Evolutionary conservation across 257 asterid genomes (phyloP), one percentile per base, ranked within the genome.

Genomic region (Craterostigma plantagineum): DNA sequence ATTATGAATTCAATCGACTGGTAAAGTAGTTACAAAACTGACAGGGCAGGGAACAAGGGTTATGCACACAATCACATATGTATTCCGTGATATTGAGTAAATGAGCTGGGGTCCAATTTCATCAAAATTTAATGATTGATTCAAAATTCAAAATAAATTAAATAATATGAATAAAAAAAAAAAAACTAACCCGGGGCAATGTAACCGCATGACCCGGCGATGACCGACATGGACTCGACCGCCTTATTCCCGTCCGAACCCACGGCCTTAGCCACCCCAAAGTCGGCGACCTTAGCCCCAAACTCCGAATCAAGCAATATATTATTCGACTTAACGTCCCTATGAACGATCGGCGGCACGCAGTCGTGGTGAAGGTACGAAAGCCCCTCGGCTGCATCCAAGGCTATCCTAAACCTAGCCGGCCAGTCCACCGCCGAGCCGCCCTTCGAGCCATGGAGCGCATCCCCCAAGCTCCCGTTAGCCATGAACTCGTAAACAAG

Each of bases 121-220:
- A 23, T 23, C 30, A 23, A 23, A 23, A 23, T 23, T 23, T 23
- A 23, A 23, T 23, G 30, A 23, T 23, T n/a, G n/a, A n/a, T 23
- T n/a, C n/a, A n/a, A n/a, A 23, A 23, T 23, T 23, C 30, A 23
- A 23, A 23, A 23, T 2, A 2, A 2, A 23, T 2, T 2, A 23
- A 23, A 23, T 2, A 23, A 23, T 23, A 23, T 2, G 2, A 23
- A 23, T 23, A 2, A 2, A 23, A 23, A 23, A 23, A 23, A 23
- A 23, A 23, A 23, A 36, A n/a, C 71, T 42, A 42, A 87, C 98
- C 98, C 62, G 98, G 98, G 9, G 98, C 98, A 48, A 87, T 87
- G 61, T 87, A 87, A 10, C 98, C 98, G 43, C 93, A 75, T 48
- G 98, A 87, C 3, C 98, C 98, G n/a, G 98, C 98, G 60, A 87